A percentile compares a stretch with the other conserved stretches of the same genome.
phyloP scores from a whole-genome alignment of 495 filamentous ascomycete genomes.

The Niebla homalea region DNA sequence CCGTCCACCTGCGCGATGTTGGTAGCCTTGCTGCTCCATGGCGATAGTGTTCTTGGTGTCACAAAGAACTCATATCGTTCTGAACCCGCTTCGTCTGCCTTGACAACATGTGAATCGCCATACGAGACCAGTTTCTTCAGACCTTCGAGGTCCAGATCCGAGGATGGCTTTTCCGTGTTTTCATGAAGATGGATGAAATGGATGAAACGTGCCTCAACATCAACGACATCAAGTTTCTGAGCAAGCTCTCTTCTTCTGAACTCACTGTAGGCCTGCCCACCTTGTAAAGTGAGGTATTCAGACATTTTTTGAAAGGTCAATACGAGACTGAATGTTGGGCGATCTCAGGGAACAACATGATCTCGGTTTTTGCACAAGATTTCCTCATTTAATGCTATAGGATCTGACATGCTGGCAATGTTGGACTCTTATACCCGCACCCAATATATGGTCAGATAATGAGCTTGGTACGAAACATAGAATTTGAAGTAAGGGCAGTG shows the following conservation, averaged over 20 bases:
- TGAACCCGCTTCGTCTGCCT: background rate
- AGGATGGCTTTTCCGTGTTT: slow-evolving; percentile 7
- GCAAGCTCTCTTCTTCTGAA: slow-evolving; percentile 39
- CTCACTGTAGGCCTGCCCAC: slow-evolving; percentile 39
- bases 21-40: slow-evolving; percentile 94
- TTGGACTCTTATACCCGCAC: too few species aligned
- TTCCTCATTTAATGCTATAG: too few species aligned
- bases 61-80: slow-evolving; percentile 40
- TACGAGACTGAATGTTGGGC: background rate
- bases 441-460: too few species aligned
- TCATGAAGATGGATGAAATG: slow-evolving; percentile 45
- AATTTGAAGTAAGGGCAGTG: too few species aligned
- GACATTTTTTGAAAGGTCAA: background rate
- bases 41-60: slow-evolving; percentile 78
- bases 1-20: slow-evolving; percentile 89
- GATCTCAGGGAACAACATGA: too few species aligned
- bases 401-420: too few species aligned
- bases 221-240: slow-evolving; percentile 37
- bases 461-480: too few species aligned
- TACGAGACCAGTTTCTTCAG: slow-evolving; percentile 51
- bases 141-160: slow-evolving; percentile 30
- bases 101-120: slow-evolving; percentile 30
- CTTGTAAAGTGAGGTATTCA: slow-evolving; percentile 34
- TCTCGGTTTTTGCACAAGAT: too few species aligned
- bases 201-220: slow-evolving; percentile 49